Evolutionary conservation across 352 stramenopile species (phyloP).

Genomic region (Phytopythium boreale): DNA sequence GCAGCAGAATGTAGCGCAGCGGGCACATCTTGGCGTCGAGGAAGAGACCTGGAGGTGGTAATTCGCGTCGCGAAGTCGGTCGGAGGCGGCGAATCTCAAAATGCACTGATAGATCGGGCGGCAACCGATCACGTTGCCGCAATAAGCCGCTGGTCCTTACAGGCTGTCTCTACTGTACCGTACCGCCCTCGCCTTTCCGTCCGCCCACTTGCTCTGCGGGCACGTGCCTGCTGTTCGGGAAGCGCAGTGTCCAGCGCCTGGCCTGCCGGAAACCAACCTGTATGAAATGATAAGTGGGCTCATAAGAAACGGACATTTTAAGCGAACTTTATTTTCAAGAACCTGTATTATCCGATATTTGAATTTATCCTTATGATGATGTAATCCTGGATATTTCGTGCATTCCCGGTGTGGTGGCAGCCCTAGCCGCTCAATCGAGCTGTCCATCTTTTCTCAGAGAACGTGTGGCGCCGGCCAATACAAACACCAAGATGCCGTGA

Average conservation of each 20-base stretch:
- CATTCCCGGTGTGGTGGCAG: background rate
- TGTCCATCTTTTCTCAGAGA: background rate
- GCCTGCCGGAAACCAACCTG: background rate
- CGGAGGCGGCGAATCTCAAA: conserved; percentile 19
- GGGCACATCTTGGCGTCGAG: conserved; percentile 51
- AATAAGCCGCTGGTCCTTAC: background rate
- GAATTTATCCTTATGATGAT: background rate
- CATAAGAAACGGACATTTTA: background rate
- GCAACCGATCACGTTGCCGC: background rate
- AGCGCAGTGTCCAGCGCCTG: conserved; percentile 1
- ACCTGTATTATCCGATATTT: background rate
- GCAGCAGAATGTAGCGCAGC: conserved; percentile 82
- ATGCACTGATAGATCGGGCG: conserved; percentile 2
- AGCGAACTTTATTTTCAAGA: too few relatives aligned
- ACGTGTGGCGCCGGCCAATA: conserved; percentile 10
- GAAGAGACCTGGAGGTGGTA: background rate
- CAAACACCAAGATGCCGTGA: background rate
- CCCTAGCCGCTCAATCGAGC: background rate
- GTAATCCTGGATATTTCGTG: background rate
- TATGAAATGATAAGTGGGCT: background rate
- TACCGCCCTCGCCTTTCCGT: conserved; percentile 2
- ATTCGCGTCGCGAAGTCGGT: background rate
- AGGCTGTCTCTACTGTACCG: too few relatives aligned
- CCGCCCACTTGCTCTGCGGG: background rate
- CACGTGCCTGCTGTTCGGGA: background rate